phyloP scores from a whole-genome alignment of 106 monocot species.

The Chionographis japonica region DNA sequence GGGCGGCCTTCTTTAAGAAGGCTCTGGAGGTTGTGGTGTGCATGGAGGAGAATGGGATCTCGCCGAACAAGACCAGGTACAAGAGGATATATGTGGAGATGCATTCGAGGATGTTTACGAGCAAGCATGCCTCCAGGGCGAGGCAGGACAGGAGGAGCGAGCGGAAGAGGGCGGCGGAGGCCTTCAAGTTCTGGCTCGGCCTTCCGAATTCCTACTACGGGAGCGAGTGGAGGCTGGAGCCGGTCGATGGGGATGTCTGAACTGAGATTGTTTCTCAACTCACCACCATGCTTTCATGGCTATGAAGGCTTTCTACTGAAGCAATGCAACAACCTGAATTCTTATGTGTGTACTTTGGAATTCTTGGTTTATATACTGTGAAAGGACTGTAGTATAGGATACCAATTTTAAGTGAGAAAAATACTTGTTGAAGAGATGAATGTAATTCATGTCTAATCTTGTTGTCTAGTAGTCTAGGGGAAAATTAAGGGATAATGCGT shows the following conservation, averaged over 20 bases:
- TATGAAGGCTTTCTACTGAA: no score
- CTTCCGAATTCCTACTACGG: conserved; percentile 91
- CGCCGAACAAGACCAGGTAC: conserved; percentile 89
- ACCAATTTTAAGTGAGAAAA: no score
- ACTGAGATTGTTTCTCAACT: no score
- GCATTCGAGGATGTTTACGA: conserved; percentile 97
- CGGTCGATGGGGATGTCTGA: conserved; percentile 26
- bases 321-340: no score
- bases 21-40: conserved; percentile 90
- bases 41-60: conserved; percentile 93
- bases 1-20: conserved; percentile 86
- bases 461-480: no score
- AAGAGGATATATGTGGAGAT: conserved; percentile 93
- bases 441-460: no score
- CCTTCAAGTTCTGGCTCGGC: conserved; percentile 97
- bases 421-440: no score
- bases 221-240: conserved; percentile 92
- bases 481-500: no score
- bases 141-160: conserved; percentile 81
- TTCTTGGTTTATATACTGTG: no score
- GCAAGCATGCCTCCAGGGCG: conserved; percentile 88
- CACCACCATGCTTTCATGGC: no score
- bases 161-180: conserved; percentile 87
- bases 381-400: no score
- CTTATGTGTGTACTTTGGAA: no score